These are phyloP conservation scores for Nymphaea thermarum DNA, from an alignment of 164 flowering plant genomes.

Conservation along the genomic window DNA sequence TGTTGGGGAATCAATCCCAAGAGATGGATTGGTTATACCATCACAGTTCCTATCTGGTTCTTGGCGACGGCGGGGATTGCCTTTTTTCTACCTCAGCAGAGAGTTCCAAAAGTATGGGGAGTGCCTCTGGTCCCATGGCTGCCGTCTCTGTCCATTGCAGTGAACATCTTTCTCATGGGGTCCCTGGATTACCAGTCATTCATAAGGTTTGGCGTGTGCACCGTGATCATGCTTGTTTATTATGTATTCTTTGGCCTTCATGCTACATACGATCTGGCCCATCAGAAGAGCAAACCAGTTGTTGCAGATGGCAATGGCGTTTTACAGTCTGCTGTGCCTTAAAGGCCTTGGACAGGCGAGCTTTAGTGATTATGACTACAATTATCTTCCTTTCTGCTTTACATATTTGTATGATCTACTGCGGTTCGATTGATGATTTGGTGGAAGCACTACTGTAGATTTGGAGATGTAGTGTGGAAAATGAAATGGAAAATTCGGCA, in stretches of 20 bases:
- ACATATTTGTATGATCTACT: too few species aligned
- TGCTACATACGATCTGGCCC: constrained; percentile 75
- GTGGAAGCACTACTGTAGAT: too few species aligned
- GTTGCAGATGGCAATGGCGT: neutral
- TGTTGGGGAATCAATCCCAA: constrained; percentile 23
- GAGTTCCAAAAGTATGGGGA: constrained; percentile 58
- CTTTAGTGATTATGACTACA: too few species aligned
- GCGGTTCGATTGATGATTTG: too few species aligned
- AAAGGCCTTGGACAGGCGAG: too few species aligned
- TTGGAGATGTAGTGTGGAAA: too few species aligned
- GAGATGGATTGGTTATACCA: constrained; percentile 51
- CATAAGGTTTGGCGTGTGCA: constrained; percentile 60
- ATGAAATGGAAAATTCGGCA: too few species aligned
- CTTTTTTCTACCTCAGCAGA: constrained; percentile 29
- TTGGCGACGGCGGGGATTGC: constrained; percentile 42
- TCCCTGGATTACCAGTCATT: constrained; percentile 56
- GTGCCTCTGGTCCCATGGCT: constrained; percentile 83
- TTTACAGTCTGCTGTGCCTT: too few species aligned
- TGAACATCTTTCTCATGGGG: constrained; percentile 72
- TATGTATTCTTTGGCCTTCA: constrained; percentile 66
- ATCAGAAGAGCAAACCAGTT: constrained; percentile 16
- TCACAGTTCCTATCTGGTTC: constrained; percentile 40
- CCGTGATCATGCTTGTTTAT: constrained; percentile 51
- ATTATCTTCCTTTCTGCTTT: too few species aligned
- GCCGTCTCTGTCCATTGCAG: constrained; percentile 67